Evolutionary conservation across 139 green algal genomes (phyloP), one percentile per base, ranked within the genome.

Genomic region (Yamagishiella unicocca): DNA sequence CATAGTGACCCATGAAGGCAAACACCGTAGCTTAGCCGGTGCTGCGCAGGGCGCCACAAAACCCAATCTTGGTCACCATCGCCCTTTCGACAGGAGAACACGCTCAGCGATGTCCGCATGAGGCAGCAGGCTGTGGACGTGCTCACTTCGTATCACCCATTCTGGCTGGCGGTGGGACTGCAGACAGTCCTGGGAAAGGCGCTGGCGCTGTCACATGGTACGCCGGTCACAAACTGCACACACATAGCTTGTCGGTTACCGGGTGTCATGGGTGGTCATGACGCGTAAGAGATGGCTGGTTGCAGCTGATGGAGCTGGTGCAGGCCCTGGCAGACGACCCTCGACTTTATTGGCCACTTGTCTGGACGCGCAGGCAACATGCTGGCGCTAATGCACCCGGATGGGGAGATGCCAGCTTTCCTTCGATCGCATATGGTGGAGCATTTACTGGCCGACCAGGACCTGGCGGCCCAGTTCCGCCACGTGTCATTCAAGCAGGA

Each of bases 141-240:
- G 37, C 89, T 98, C 43, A 64, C 93, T 33, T 87, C 71, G 40
- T 98, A 98, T 91, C 91, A 98, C 80, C 94, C 95, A 0, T 95
- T 98, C 79, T 98, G 96, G 96, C 93, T 98, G 88, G 88, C 87
- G 17, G 74, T 95, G 22, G 95, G 90, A 1, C 67, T 96, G 40
- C 91, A 97, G 83, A 90, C 89, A 0, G 83, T 93, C 29, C 73
- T 77, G 24, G 84, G 84, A 24, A 45, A 37, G 8, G 66, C 50
- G 38, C 38, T 82, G 9, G 35, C 27, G 33, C 55, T 86, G 29
- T 68, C 80, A 33, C 80, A 66, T 29, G 78, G 78, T 84, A n/a
- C 55, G 64, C 42, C n/a, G n/a, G n/a, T n/a, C n/a, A n/a, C n/a
- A n/a, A n/a, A n/a, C n/a, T n/a, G n/a, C n/a, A n/a, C n/a, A n/a